Percentiles rank a stretch among this genome's conserved stretches.
Conservation (phyloP, 768 basidiomycete species). For the Lactifluus echinatus region DNA sequence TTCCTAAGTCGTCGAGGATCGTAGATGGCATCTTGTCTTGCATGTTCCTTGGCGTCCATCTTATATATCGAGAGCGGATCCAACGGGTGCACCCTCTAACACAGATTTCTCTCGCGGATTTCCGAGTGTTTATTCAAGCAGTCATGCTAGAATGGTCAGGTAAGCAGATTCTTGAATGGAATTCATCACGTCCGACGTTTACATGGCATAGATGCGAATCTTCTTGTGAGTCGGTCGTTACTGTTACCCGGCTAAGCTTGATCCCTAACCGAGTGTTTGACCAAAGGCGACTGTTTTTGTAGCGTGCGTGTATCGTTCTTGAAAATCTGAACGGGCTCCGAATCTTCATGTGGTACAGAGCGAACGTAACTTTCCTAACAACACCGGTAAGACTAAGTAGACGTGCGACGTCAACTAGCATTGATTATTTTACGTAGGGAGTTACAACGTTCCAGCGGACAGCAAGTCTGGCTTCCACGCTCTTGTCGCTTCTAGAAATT, state of each 20-base stretch:
- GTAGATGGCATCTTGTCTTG: conserved; percentile 1
- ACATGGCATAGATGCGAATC: conserved; percentile 1
- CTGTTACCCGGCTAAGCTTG: background rate
- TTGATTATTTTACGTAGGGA: background rate
- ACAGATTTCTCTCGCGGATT: background rate
- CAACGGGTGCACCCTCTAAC: conserved; percentile 1
- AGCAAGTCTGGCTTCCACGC: background rate
- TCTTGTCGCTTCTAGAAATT: conserved; percentile 4
- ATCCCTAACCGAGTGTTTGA: background rate
- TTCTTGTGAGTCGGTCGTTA: background rate
- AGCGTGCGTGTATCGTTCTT: background rate
- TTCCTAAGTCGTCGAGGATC: background rate
- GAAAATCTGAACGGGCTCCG: background rate
- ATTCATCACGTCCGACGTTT: background rate
- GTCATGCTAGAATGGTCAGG: conserved; percentile 2
- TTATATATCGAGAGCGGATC: conserved; percentile 3
- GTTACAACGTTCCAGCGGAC: conserved; percentile 7
- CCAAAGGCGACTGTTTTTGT: conserved; percentile 9
- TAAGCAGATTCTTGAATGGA: background rate
- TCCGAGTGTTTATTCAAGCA: background rate
- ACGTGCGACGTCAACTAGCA: background rate
- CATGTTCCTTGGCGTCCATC: conserved; percentile 1
- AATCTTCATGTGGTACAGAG: background rate
- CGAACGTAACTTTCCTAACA: conserved; percentile 1
- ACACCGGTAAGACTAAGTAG: background rate